Percentiles rank a stretch among this genome's conserved stretches.
Evolutionary conservation across 2,329 filamentous ascomycete species (phyloP).

Genomic region (Neospermospora avenae): DNA sequence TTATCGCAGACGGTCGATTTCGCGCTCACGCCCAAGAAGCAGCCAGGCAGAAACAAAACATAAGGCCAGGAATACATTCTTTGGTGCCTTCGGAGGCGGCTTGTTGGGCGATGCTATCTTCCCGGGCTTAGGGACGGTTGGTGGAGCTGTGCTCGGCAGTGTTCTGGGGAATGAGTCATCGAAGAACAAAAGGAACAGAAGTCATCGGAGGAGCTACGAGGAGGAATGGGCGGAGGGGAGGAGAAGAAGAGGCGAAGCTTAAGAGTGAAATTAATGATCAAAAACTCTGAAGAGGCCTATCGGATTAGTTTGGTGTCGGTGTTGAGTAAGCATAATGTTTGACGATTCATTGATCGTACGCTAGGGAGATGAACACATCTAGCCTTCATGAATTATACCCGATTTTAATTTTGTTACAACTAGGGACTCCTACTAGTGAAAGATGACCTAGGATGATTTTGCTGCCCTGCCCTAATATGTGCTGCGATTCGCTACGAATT

Average conservation of each 20-base stretch:
- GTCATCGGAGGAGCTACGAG: conserved; percentile 6
- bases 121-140: conserved; percentile 25
- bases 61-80: conserved; percentile 19
- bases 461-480: too few relatives aligned
- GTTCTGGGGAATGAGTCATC: conserved; percentile 19
- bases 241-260: conserved; percentile 17
- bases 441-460: too few relatives aligned
- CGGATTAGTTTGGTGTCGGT: not conserved
- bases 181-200: conserved; percentile 6
- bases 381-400: not conserved
- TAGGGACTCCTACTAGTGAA: too few relatives aligned
- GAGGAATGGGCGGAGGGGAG: conserved; percentile 16
- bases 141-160: conserved; percentile 25
- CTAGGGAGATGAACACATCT: not conserved
- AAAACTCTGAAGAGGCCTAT: not conserved
- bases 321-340: not conserved
- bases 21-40: not conserved
- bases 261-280: not conserved
- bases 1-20: conserved; percentile 3
- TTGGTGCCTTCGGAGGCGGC: conserved; percentile 25
- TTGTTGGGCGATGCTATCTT: conserved; percentile 26
- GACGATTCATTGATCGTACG: not conserved
- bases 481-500: not conserved
- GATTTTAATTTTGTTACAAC: not conserved
- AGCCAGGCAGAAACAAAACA: not conserved